These are phyloP conservation scores for Cladorrhinum sp. DNA, from an alignment of 2,329 filamentous ascomycete species.

Conservation along the genomic window DNA sequence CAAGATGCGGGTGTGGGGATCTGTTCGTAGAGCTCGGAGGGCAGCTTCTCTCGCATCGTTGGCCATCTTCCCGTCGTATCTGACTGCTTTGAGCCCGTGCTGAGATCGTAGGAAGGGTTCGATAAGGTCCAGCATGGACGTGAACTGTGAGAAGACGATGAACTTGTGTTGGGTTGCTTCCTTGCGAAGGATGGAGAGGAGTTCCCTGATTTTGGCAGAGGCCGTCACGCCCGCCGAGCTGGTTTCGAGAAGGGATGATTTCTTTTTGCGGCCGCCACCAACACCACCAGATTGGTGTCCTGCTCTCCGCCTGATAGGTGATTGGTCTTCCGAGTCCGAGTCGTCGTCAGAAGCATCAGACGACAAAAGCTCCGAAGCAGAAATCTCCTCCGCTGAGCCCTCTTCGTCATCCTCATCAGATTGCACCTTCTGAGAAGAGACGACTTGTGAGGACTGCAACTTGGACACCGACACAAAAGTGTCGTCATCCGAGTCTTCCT, in stretches of 20 bases:
- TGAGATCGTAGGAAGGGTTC: slow-evolving; percentile 81
- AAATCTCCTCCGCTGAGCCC: slow-evolving; percentile 26
- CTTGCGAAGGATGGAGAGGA: slow-evolving; percentile 74
- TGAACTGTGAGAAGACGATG: slow-evolving; percentile 98
- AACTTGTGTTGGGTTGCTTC: slow-evolving; percentile 87
- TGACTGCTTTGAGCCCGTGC: slow-evolving; percentile 68
- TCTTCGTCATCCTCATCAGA: slow-evolving; percentile 28
- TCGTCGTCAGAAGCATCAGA: slow-evolving; percentile 15
- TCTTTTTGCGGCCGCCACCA: not conserved
- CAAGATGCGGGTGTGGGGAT: slow-evolving; percentile 73
- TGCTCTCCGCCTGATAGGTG: slow-evolving; percentile 22
- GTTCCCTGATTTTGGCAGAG: slow-evolving; percentile 88
- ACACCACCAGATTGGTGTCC: not conserved
- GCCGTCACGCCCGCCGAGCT: slow-evolving; percentile 52
- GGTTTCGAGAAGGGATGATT: not conserved
- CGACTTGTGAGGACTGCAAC: slow-evolving; percentile 27
- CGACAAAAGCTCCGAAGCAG: slow-evolving; percentile 22
- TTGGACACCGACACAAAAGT: slow-evolving; percentile 39
- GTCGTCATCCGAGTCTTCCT: slow-evolving; percentile 30
- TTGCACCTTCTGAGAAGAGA: slow-evolving; percentile 34
- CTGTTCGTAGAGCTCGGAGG: slow-evolving; percentile 70
- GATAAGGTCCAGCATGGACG: slow-evolving; percentile 93
- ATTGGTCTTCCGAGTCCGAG: slow-evolving; percentile 23
- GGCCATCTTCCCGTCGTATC: slow-evolving; percentile 93
- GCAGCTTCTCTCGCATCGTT: slow-evolving; percentile 90